Conservation (phyloP, 2,329 filamentous ascomycete species). For the Macrophomina pseudophaseolina region DNA sequence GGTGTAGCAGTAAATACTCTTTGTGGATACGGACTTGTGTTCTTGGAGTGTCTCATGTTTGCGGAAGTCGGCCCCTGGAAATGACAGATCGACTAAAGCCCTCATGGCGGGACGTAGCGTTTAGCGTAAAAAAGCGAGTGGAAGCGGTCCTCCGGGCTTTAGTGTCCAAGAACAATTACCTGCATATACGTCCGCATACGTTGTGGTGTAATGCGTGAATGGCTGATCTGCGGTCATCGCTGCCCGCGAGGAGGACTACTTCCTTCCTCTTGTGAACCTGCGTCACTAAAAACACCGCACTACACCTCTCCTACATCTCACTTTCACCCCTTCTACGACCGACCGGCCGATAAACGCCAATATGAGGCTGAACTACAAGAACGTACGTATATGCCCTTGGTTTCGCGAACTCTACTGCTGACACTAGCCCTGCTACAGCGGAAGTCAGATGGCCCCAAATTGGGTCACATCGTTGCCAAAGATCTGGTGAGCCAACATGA, state of each 20-base stretch:
- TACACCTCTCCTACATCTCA: conserved; percentile 1
- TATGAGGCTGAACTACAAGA: conserved; percentile 46
- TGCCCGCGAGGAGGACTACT: neutral
- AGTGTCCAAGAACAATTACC: too few relatives aligned
- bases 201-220: too few relatives aligned
- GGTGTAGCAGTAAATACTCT: too few relatives aligned
- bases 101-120: too few relatives aligned
- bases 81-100: too few relatives aligned
- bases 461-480: conserved; percentile 52
- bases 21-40: too few relatives aligned
- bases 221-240: neutral
- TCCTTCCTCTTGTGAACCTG: conserved; percentile 1
- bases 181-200: too few relatives aligned
- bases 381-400: conserved; percentile 36
- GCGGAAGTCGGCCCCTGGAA: too few relatives aligned
- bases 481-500: conserved; percentile 45
- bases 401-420: neutral
- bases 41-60: too few relatives aligned
- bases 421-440: conserved; percentile 39
- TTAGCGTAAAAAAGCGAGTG: too few relatives aligned
- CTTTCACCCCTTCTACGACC: too few relatives aligned
- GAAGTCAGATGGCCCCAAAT: conserved; percentile 51
- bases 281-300: neutral
- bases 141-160: too few relatives aligned
- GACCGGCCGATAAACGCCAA: neutral